These are phyloP conservation scores for Lathyrus tuberosus DNA, from an alignment of 306 rosid species.

Conservation along the genomic window DNA sequence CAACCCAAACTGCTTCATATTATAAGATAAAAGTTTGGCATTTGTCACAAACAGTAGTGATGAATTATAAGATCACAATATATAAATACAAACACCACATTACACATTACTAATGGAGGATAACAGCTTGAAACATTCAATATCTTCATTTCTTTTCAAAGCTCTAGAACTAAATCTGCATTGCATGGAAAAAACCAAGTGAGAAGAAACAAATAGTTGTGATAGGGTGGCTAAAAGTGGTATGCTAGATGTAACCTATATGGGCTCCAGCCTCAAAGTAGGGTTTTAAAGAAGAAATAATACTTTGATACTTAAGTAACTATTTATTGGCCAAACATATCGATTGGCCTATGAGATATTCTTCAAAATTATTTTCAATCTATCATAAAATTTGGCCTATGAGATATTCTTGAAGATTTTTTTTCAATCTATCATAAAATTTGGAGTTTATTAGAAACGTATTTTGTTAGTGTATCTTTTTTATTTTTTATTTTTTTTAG, in stretches of 20 bases:
- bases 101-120: conserved; percentile 35
- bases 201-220: conserved; percentile 10
- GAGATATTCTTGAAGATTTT: too few relatives aligned
- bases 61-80: background rate
- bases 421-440: too few relatives aligned
- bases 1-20: conserved; percentile 28
- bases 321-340: background rate
- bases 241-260: background rate
- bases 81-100: conserved; percentile 38
- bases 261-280: background rate
- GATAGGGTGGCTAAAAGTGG: background rate
- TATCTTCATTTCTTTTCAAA: conserved; percentile 54
- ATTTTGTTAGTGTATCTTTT: too few relatives aligned
- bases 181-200: conserved; percentile 34
- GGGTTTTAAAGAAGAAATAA: background rate
- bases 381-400: too few relatives aligned
- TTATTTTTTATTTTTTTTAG: too few relatives aligned
- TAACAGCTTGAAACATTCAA: conserved; percentile 28
- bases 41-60: conserved; percentile 18
- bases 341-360: background rate
- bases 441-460: too few relatives aligned
- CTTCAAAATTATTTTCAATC: too few relatives aligned
- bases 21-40: conserved; percentile 23
- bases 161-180: conserved; percentile 87
- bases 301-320: background rate